phyloP scores from a whole-genome alignment of 2,329 filamentous ascomycete genomes.

The Fusarium equiseti region DNA sequence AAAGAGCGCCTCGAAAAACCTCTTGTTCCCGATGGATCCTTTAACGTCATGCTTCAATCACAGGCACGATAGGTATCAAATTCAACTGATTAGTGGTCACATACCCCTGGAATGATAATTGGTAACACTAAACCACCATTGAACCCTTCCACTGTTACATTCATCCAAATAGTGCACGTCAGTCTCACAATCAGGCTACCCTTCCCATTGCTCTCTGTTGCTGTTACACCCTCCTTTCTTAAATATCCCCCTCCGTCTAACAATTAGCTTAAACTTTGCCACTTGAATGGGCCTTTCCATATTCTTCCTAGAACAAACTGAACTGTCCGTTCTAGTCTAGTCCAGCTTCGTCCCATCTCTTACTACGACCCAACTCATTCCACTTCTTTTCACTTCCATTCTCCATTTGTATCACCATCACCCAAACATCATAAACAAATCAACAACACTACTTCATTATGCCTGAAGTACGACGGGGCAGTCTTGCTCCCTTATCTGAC shows the following conservation, averaged over 20 bases:
- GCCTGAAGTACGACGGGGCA: slow-evolving; percentile 50
- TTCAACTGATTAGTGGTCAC: neutral
- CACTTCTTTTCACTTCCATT: neutral
- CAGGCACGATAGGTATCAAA: neutral
- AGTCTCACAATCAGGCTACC: slow-evolving; percentile 17
- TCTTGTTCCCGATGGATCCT: neutral
- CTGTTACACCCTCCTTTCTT: neutral
- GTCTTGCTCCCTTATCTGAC: slow-evolving; percentile 40
- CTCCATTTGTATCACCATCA: slow-evolving; percentile 4
- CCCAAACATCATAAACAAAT: neutral
- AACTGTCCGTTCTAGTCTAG: slow-evolving; percentile 10
- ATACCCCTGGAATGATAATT: slow-evolving; percentile 1
- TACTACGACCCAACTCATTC: neutral
- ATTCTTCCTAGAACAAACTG: slow-evolving; percentile 6
- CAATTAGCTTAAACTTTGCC: slow-evolving; percentile 30
- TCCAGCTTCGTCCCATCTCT: slow-evolving; percentile 4
- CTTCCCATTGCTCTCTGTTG: neutral
- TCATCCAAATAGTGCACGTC: slow-evolving; percentile 11
- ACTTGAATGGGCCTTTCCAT: slow-evolving; percentile 20
- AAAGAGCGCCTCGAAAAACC: neutral
- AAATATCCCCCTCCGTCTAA: neutral
- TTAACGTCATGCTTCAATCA: slow-evolving; percentile 37
- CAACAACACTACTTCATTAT: slow-evolving; percentile 30
- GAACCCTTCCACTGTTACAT: slow-evolving; percentile 2
- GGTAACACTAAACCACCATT: neutral